These are phyloP conservation scores for Lactarius tabidus DNA, from an alignment of 768 basidiomycete species.

Conservation along the genomic window DNA sequence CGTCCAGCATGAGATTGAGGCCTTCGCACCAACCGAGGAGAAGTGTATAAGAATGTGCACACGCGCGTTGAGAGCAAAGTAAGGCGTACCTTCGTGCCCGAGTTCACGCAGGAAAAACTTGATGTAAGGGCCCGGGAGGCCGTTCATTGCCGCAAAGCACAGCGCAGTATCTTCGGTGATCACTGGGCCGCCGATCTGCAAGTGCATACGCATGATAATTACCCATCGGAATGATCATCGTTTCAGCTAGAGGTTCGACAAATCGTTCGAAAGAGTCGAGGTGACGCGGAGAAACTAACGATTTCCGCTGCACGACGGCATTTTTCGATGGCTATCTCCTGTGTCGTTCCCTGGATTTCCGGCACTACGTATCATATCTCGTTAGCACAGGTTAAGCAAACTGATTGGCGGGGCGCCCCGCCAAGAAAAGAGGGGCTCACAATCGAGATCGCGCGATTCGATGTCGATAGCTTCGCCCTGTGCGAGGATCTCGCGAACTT, in stretches of 20 bases:
- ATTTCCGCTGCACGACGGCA: constrained; percentile 81
- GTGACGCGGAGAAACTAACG: constrained; percentile 34
- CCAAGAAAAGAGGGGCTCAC: constrained; percentile 45
- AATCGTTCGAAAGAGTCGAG: neutral
- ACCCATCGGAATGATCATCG: neutral
- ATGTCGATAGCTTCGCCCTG: constrained; percentile 69
- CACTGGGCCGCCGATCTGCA: constrained; percentile 48
- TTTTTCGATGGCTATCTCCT: constrained; percentile 86
- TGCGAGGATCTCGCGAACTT: constrained; percentile 80
- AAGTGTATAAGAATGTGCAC: neutral
- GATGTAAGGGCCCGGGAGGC: constrained; percentile 96
- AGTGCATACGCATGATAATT: neutral
- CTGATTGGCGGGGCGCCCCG: neutral
- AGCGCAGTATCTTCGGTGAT: constrained; percentile 94
- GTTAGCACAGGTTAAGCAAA: neutral
- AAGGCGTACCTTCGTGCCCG: constrained; percentile 73
- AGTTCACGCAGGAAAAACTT: constrained; percentile 83
- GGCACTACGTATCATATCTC: constrained; percentile 53
- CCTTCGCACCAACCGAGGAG: constrained; percentile 36
- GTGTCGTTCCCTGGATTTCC: constrained; percentile 90
- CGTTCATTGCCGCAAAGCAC: constrained; percentile 82
- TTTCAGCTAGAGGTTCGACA: neutral
- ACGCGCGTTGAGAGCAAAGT: neutral
- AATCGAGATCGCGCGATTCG: constrained; percentile 72
- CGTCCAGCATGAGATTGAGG: constrained; percentile 74